phyloP scores from a whole-genome alignment of 108 stramenopile species.

The Skeletonema grethae region DNA sequence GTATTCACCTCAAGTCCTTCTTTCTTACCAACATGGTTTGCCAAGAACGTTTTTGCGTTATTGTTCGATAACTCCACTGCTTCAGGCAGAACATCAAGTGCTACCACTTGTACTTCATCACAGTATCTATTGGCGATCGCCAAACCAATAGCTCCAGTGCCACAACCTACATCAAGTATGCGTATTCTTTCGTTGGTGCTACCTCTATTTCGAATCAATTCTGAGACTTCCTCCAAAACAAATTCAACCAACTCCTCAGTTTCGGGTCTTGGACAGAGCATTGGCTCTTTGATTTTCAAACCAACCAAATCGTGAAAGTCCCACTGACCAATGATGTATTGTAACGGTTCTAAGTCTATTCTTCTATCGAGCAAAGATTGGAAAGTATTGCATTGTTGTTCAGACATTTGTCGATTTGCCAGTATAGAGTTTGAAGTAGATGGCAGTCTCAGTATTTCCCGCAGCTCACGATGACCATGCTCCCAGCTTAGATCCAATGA shows the following conservation, averaged over 20 bases:
- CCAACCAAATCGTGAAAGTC: conserved; percentile 82
- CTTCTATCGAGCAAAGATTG: conserved; percentile 52
- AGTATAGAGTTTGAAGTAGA: conserved; percentile 6
- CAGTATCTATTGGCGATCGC: conserved; percentile 68
- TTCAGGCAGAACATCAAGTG: conserved; percentile 78
- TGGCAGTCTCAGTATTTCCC: conserved; percentile 23
- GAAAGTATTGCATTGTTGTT: conserved; percentile 43
- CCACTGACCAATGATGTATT: conserved; percentile 95
- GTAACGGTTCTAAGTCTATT: conserved; percentile 78
- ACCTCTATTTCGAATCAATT: conserved; percentile 9
- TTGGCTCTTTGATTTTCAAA: conserved; percentile 71
- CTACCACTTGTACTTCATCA: conserved; percentile 53
- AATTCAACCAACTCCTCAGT: conserved; percentile 93
- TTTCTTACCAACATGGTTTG: conserved; percentile 1
- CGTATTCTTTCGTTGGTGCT: conserved; percentile 31
- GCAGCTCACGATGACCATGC: conserved; percentile 59
- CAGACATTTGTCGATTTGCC: conserved; percentile 45
- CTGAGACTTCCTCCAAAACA: conserved; percentile 45
- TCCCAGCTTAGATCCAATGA: conserved; percentile 65
- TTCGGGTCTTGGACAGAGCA: conserved; percentile 93
- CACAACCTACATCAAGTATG: conserved; percentile 91
- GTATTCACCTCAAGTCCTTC: neutral
- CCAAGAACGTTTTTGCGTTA: conserved; percentile 71
- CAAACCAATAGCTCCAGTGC: conserved; percentile 93
- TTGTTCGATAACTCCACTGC: conserved; percentile 78